These are phyloP conservation scores for Cyclostephanos tholiformis DNA, from an alignment of 108 stramenopile genomes.

Conservation along the genomic window DNA sequence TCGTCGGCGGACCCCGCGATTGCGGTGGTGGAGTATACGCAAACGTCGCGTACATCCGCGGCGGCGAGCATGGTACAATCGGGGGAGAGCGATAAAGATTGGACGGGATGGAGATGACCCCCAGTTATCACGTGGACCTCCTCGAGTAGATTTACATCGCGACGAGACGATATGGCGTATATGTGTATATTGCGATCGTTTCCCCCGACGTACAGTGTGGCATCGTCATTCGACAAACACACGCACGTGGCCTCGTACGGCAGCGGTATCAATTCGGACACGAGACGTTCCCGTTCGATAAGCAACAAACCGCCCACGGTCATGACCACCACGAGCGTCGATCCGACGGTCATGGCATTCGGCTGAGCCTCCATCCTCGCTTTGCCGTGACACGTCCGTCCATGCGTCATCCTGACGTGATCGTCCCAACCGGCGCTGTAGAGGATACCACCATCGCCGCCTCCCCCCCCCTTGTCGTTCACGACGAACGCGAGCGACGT, in stretches of 20 bases:
- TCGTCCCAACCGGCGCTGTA: conserved; percentile 95
- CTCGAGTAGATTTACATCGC: conserved; percentile 32
- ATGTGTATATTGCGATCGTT: conserved; percentile 89
- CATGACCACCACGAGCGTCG: conserved; percentile 66
- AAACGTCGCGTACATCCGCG: conserved; percentile 79
- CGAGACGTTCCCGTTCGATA: conserved; percentile 51
- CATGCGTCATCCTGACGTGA: conserved; percentile 57
- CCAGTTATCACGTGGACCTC: conserved; percentile 66
- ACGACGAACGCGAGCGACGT: conserved; percentile 54
- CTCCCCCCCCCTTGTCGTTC: not conserved
- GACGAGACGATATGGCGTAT: conserved; percentile 53
- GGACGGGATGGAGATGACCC: conserved; percentile 78
- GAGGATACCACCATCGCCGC: conserved; percentile 44
- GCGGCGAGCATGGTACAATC: conserved; percentile 88
- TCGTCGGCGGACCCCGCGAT: conserved; percentile 17
- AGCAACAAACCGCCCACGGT: conserved; percentile 76
- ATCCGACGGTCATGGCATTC: conserved; percentile 67
- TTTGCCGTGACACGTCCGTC: conserved; percentile 33
- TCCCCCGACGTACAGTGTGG: conserved; percentile 91
- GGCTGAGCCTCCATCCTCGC: conserved; percentile 86
- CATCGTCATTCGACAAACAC: conserved; percentile 74
- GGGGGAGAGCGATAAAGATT: conserved; percentile 82
- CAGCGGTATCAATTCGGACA: conserved; percentile 53
- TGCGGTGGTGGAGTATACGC: conserved; percentile 60
- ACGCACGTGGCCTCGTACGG: conserved; percentile 75